Evolutionary conservation across 257 asterid species (phyloP).

Genomic region (Fraxinus americana): DNA sequence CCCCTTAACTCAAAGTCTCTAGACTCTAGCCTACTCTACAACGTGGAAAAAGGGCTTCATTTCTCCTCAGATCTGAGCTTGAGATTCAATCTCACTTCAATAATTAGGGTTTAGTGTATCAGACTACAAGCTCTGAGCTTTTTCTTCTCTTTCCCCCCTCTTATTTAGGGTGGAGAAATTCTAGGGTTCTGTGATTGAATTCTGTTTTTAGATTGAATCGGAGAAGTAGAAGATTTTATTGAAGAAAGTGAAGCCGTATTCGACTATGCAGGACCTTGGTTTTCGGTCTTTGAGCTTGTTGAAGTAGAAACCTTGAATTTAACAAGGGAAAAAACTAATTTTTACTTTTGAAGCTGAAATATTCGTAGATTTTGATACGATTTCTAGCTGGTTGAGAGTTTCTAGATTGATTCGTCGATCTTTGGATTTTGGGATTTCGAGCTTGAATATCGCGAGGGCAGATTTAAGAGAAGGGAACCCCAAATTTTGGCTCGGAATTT

Average conservation of each 20-base stretch:
- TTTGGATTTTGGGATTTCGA: constrained; percentile 35
- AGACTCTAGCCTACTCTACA: neutral
- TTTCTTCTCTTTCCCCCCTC: neutral
- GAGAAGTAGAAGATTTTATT: constrained; percentile 30
- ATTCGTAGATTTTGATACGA: neutral
- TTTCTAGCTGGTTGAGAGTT: constrained; percentile 37
- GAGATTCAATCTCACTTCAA: constrained; percentile 19
- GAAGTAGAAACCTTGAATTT: constrained; percentile 21
- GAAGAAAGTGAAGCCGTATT: constrained; percentile 25
- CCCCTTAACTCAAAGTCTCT: neutral
- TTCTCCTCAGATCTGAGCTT: constrained; percentile 60
- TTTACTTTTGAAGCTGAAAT: neutral
- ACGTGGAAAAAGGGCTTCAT: neutral
- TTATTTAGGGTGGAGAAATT: constrained; percentile 18
- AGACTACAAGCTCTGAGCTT: neutral
- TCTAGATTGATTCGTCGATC: constrained; percentile 41
- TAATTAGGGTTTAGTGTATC: constrained; percentile 38
- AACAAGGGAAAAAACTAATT: neutral
- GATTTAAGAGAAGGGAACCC: neutral
- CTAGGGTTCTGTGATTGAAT: constrained; percentile 36
- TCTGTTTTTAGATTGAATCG: constrained; percentile 24
- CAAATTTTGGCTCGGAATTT: neutral
- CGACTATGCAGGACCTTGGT: constrained; percentile 26
- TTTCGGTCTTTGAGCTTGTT: constrained; percentile 11
- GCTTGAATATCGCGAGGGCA: constrained; percentile 16